These are phyloP conservation scores for Myxozyma neotropica DNA, from an alignment of 805 yeast genomes.

Conservation along the genomic window DNA sequence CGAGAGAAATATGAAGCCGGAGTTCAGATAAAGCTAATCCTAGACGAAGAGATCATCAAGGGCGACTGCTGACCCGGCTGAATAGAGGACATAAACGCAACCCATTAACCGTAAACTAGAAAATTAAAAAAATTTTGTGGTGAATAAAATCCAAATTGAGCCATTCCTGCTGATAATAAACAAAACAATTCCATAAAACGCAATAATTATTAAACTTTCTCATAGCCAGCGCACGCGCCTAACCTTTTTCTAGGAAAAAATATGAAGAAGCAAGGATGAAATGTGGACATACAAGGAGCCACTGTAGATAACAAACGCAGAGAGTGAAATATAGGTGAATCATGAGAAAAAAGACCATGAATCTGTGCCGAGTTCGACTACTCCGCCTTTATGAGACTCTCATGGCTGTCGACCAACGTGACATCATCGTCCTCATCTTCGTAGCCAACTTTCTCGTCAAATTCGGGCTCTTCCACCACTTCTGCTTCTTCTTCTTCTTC, in stretches of 20 bases:
- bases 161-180: background rate
- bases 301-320: background rate
- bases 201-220: background rate
- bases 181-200: background rate
- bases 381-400: background rate
- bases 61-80: no score
- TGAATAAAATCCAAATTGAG: background rate
- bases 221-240: background rate
- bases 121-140: background rate
- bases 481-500: constrained; percentile 44
- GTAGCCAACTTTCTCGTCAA: background rate
- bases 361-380: background rate
- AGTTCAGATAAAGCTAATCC: background rate
- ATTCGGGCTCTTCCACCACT: background rate
- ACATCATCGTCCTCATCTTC: constrained; percentile 14
- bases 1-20: no score
- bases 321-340: background rate
- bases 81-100: background rate
- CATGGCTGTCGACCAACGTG: constrained; percentile 15
- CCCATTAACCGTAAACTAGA: background rate
- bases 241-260: background rate
- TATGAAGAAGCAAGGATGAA: background rate
- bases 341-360: background rate
- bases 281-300: background rate
- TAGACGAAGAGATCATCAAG: background rate